Conservation (phyloP, 345 rosid genomes). For the Hibiscus syriacus region DNA sequence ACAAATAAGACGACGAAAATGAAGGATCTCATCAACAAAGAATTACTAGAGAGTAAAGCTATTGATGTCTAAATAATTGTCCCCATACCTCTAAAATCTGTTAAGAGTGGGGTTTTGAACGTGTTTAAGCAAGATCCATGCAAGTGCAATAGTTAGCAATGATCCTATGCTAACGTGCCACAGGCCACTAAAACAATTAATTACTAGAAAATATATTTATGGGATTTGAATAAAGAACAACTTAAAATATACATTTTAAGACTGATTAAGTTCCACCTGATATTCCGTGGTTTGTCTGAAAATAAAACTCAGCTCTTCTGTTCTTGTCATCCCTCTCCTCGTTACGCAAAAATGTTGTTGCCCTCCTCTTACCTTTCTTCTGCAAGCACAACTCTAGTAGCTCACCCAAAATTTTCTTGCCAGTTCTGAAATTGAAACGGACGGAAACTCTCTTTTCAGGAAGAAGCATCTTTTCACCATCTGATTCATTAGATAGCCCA, state of each 20-base stretch:
- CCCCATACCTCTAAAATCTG: constrained; percentile 25
- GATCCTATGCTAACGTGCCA: constrained; percentile 2
- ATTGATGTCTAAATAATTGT: constrained; percentile 14
- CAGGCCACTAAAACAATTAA: constrained; percentile 15
- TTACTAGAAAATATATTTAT: constrained; percentile 12
- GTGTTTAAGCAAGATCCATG: constrained; percentile 7
- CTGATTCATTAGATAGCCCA: constrained; percentile 33
- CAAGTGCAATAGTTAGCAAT: constrained; percentile 4
- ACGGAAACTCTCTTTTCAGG: constrained; percentile 46
- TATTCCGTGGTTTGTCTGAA: constrained; percentile 81
- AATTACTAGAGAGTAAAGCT: constrained; percentile 20
- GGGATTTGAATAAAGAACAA: constrained; percentile 8
- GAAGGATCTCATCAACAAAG: constrained; percentile 12
- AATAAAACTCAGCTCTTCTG: constrained; percentile 88
- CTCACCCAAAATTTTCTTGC: constrained; percentile 60
- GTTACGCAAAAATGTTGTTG: constrained; percentile 38
- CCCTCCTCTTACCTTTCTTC: constrained; percentile 42
- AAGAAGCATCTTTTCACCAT: constrained; percentile 36
- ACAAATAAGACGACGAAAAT: not conserved
- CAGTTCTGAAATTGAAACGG: constrained; percentile 50
- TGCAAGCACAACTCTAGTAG: constrained; percentile 51
- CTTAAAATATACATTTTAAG: constrained; percentile 33
- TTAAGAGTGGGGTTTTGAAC: constrained; percentile 14
- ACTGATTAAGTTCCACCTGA: constrained; percentile 80
- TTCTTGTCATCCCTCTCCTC: constrained; percentile 96